Base-by-base conservation (phyloP, 208 protist species). In the Wallacemonas sp. region DNA sequence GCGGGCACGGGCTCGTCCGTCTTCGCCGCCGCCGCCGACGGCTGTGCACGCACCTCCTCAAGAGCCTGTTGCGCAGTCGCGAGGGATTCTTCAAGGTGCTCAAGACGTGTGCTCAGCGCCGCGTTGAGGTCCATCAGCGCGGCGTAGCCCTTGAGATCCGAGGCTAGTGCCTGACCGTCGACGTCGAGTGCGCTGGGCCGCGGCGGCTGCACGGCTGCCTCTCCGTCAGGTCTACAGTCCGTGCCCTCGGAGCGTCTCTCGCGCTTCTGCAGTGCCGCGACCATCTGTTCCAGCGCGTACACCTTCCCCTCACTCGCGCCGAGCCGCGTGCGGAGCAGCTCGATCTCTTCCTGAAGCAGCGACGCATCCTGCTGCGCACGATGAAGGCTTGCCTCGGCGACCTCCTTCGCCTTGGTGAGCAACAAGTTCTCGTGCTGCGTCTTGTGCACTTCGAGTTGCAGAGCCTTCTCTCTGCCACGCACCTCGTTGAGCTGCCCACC, bases 71-170 rank as follows among this genome's bases (percentile, higher is more conserved):
- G 60, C 38, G 68, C 36, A 48, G 44, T 24, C 26, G 27, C 27
- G 17, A 84, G 41, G 29, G 78, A 37, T n/a, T 59, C 46, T 48
- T 93, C 76, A 19, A 87, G 54, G 30, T 73, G 63, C 12, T 60
- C 54, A 22, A 87, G 38, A 21, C 71, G 66, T 1, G 61, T 44
- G 52, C 81, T 79, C 48, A 87, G 66, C n/a, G 72, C 33, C 0
- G 74, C 55, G 72, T 93, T 90, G 15, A 89, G 17, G 8, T 67
- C 52, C 83, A 93, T 87, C 12, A 93, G 59, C 37, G 79, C 59
- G n/a, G 75, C 62, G 64, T 93, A 90, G 34, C 83, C 85, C 36
- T 83, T 87, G 30, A 81, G 9, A 45, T 89, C 82, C 30, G 79
- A 79, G 1, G 66, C 52, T 1, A 83, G 53, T 1, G 73, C 45